Conservation (phyloP, 2,329 filamentous ascomycete genomes). For the Cladosporium oxysporum region DNA sequence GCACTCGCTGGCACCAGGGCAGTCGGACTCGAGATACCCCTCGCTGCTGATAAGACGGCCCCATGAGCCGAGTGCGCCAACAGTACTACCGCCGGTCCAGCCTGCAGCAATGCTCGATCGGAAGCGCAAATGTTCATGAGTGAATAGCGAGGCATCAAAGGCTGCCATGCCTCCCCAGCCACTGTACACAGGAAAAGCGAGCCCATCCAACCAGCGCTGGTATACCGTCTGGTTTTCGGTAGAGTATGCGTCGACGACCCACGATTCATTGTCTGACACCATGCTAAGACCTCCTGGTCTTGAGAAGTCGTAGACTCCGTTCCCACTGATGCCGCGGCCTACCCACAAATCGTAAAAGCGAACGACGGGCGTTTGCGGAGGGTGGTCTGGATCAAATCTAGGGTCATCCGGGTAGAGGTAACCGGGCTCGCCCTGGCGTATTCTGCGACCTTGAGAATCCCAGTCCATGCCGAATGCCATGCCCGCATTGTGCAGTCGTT, state of each 20-base stretch:
- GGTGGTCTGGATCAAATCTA: neutral
- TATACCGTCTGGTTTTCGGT: slow-evolving; percentile 4
- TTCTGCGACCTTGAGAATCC: neutral
- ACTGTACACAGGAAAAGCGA: slow-evolving; percentile 15
- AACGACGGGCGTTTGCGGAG: neutral
- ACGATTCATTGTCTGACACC: slow-evolving; percentile 1
- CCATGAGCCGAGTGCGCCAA: slow-evolving; percentile 13
- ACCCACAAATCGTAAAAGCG: slow-evolving; percentile 19
- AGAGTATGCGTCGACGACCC: slow-evolving; percentile 10
- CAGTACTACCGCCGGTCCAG: slow-evolving; percentile 16
- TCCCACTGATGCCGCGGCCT: slow-evolving; percentile 17
- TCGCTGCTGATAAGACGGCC: slow-evolving; percentile 13
- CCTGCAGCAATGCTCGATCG: slow-evolving; percentile 6
- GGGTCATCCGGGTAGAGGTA: slow-evolving; percentile 7
- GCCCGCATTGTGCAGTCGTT: slow-evolving; percentile 9
- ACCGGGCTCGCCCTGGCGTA: slow-evolving; percentile 9
- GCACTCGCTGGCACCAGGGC: slow-evolving; percentile 19
- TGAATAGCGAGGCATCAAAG: slow-evolving; percentile 17
- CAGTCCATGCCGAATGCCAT: slow-evolving; percentile 21
- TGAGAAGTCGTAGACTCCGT: slow-evolving; percentile 5
- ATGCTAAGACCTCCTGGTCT: slow-evolving; percentile 3
- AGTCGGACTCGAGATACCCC: slow-evolving; percentile 16
- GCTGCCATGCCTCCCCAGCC: slow-evolving; percentile 20
- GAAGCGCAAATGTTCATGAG: slow-evolving; percentile 16
- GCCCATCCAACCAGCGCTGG: slow-evolving; percentile 16